Percentiles rank a stretch among this genome's conserved stretches.
phyloP scores from a whole-genome alignment of 768 basidiomycete genomes.

The Rhodocollybia butyracea region DNA sequence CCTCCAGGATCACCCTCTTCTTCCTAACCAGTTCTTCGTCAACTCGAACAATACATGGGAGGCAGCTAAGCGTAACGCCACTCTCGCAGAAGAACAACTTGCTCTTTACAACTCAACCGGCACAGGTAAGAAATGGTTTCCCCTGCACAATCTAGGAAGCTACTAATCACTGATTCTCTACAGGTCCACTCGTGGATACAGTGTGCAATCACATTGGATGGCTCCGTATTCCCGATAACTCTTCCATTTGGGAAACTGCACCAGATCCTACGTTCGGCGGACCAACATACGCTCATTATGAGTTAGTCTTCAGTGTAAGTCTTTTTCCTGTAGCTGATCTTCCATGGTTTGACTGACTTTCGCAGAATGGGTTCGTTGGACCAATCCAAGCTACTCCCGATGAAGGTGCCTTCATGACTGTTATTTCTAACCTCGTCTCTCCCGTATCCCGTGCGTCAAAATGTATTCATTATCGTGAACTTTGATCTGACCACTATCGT shows the following conservation, averaged over 20 bases:
- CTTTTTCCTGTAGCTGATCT: neutral
- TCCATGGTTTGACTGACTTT: neutral
- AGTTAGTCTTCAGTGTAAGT: conserved; percentile 28
- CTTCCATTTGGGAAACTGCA: conserved; percentile 24
- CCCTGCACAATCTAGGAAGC: too few species aligned
- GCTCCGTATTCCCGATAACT: conserved; percentile 22
- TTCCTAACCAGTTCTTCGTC: conserved; percentile 4
- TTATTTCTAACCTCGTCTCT: neutral
- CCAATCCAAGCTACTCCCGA: conserved; percentile 1
- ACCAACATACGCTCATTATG: conserved; percentile 29
- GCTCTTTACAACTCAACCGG: conserved; percentile 6
- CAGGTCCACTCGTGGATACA: conserved; percentile 16
- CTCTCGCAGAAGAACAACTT: too few species aligned
- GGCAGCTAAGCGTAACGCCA: conserved; percentile 9
- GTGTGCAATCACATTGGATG: conserved; percentile 15
- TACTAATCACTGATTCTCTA: too few species aligned
- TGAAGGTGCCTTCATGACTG: conserved; percentile 10
- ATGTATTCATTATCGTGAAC: neutral
- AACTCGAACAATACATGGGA: conserved; percentile 14
- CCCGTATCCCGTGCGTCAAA: conserved; percentile 15
- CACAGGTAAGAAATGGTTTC: too few species aligned
- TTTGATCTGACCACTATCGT: neutral
- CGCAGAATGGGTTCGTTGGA: neutral
- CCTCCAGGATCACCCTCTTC: conserved; percentile 17
- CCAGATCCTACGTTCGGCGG: conserved; percentile 36